These are phyloP conservation scores for Vigna trinervia DNA, from an alignment of 306 rosid species.

Conservation along the genomic window DNA sequence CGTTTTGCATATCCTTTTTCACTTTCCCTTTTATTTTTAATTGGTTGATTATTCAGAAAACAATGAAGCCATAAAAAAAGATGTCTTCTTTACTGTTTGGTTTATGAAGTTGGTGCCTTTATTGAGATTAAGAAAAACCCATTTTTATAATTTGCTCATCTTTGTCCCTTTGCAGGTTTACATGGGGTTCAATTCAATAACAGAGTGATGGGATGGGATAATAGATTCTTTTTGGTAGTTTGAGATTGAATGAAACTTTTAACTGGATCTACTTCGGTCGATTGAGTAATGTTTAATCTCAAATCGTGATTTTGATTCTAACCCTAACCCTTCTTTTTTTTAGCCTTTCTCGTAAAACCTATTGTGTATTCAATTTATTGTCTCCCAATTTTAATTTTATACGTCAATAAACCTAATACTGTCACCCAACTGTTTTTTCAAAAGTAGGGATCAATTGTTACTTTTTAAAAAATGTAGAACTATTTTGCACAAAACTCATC, in stretches of 20 bases:
- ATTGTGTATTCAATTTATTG: no score
- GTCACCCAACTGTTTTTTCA: no score
- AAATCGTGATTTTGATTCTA: no score
- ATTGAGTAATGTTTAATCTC: no score
- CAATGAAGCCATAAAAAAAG: neutral
- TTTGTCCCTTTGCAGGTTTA: conserved; percentile 72
- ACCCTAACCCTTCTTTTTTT: no score
- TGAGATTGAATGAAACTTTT: conserved; percentile 22
- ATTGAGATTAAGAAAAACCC: conserved; percentile 13
- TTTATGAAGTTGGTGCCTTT: conserved; percentile 29
- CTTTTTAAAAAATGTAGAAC: no score
- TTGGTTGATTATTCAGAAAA: neutral
- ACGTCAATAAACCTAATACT: no score
- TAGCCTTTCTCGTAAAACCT: no score
- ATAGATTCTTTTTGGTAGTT: conserved; percentile 28
- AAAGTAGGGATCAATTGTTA: no score
- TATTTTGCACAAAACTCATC: no score
- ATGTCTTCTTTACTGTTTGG: neutral
- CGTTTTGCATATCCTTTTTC: neutral
- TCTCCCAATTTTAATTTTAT: no score
- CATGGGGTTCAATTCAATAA: conserved; percentile 32
- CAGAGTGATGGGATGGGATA: conserved; percentile 34
- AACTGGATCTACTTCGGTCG: neutral
- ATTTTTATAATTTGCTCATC: conserved; percentile 39
- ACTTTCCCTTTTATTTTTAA: neutral